Percentiles rank a stretch among this genome's conserved stretches.
These are phyloP conservation scores for Leptosphaerulina australis DNA, from an alignment of 2,329 filamentous ascomycete genomes.

Conservation along the genomic window DNA sequence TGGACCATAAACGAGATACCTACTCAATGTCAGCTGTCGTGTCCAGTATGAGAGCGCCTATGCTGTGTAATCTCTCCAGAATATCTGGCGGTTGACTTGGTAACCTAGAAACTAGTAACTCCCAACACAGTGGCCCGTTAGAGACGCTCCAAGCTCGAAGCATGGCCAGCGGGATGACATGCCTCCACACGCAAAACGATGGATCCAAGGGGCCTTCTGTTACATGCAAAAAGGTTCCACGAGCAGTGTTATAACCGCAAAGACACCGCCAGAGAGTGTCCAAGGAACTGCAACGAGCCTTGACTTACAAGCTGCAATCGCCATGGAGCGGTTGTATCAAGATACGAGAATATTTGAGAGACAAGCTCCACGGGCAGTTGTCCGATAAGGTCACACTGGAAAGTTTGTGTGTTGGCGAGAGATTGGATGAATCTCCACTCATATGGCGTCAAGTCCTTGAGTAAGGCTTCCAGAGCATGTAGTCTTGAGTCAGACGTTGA, in stretches of 20 bases:
- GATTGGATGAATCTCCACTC: constrained; percentile 39
- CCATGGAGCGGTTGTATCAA: constrained; percentile 40
- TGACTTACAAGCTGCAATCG: constrained; percentile 37
- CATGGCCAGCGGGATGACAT: too few species aligned
- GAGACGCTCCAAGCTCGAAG: too few species aligned
- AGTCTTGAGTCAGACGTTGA: constrained; percentile 22
- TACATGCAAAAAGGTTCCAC: too few species aligned
- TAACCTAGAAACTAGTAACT: too few species aligned
- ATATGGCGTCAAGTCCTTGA: constrained; percentile 33
- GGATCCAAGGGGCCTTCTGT: too few species aligned
- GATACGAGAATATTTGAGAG: constrained; percentile 41
- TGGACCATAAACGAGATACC: constrained; percentile 46
- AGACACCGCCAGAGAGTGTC: not conserved
- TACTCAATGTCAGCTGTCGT: constrained; percentile 17
- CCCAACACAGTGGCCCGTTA: too few species aligned
- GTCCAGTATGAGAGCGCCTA: too few species aligned
- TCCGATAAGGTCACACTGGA: constrained; percentile 45
- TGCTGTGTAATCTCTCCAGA: not conserved
- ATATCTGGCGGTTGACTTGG: not conserved
- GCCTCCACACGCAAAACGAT: too few species aligned
- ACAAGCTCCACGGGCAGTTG: constrained; percentile 48
- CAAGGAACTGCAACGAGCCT: not conserved
- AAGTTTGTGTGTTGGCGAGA: constrained; percentile 27
- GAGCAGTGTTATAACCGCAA: too few species aligned
- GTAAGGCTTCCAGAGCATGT: constrained; percentile 33